phyloP scores from a whole-genome alignment of 106 monocot species.

The Xerophyta viscosa region DNA sequence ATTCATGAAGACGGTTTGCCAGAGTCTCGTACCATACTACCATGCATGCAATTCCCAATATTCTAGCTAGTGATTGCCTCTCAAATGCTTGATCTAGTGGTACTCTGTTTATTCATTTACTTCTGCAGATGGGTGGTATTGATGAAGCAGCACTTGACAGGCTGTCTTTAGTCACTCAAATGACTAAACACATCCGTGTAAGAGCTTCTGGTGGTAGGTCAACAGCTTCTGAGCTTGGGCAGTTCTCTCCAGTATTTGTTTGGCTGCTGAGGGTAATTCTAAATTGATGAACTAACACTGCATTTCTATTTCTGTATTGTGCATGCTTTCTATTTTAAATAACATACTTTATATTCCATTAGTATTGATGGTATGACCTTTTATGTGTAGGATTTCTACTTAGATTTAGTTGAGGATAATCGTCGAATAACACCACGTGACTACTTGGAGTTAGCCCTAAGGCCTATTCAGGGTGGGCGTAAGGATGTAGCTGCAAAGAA shows the following conservation, averaged over 20 bases:
- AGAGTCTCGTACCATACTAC: too few species aligned
- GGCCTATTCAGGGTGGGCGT: constrained; percentile 62
- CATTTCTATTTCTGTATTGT: not conserved
- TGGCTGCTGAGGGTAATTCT: constrained; percentile 62
- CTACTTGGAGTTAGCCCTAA: constrained; percentile 89
- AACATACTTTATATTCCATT: too few species aligned
- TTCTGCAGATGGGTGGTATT: constrained; percentile 95
- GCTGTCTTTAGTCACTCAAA: constrained; percentile 86
- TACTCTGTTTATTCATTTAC: not conserved
- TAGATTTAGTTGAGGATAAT: constrained; percentile 80
- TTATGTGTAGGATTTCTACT: constrained; percentile 72
- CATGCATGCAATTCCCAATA: too few species aligned
- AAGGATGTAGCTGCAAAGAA: constrained; percentile 73
- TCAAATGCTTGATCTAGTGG: too few species aligned
- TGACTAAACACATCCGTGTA: constrained; percentile 97
- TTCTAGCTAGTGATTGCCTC: too few species aligned
- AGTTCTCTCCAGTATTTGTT: constrained; percentile 68
- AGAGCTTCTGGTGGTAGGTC: constrained; percentile 77
- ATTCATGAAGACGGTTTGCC: too few species aligned
- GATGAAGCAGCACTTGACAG: constrained; percentile 98
- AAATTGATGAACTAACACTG: not conserved
- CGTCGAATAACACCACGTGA: constrained; percentile 81
- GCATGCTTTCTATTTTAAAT: not conserved
- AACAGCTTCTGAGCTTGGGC: constrained; percentile 50
- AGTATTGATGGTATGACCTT: not conserved